These are phyloP conservation scores for Diutina catenulata DNA, from an alignment of 1,139 yeast genomes.

Conservation along the genomic window DNA sequence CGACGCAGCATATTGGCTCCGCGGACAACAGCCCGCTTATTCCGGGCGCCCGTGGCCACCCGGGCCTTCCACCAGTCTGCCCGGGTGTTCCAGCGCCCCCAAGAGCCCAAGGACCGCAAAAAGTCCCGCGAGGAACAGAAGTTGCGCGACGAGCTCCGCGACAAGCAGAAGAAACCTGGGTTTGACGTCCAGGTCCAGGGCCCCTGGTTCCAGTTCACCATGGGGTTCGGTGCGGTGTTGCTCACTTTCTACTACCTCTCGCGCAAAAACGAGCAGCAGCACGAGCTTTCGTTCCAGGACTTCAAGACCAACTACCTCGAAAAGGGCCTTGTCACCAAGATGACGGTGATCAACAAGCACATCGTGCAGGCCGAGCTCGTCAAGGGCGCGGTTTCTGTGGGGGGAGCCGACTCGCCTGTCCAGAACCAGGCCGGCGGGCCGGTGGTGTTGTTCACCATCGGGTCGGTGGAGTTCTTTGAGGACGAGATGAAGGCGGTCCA, in stretches of 20 bases:
- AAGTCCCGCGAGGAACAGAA: not conserved
- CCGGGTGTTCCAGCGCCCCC: too few relatives aligned
- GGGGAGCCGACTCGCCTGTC: not conserved
- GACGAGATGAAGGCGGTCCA: constrained; percentile 69
- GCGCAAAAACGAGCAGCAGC: too few relatives aligned
- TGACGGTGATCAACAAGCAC: not conserved
- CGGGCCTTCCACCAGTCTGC: too few relatives aligned
- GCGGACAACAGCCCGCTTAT: too few relatives aligned
- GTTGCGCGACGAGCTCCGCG: not conserved
- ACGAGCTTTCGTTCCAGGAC: constrained; percentile 4
- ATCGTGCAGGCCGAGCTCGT: constrained; percentile 1
- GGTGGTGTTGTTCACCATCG: constrained; percentile 51
- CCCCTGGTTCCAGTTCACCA: not conserved
- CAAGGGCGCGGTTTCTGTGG: not conserved
- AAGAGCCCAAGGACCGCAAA: not conserved
- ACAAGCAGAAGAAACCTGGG: not conserved
- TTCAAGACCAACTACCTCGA: constrained; percentile 3
- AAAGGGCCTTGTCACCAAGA: not conserved
- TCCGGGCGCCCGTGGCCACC: too few relatives aligned
- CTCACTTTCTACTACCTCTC: not conserved
- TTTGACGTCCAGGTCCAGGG: not conserved
- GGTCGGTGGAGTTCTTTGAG: constrained; percentile 88
- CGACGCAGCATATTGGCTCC: too few relatives aligned
- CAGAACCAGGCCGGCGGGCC: not conserved
- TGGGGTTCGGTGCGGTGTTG: not conserved